Percentiles rank a stretch among this genome's conserved stretches.
Evolutionary conservation across 305 asterid genomes (phyloP).

Genomic region (Fraxinus platypoda): DNA sequence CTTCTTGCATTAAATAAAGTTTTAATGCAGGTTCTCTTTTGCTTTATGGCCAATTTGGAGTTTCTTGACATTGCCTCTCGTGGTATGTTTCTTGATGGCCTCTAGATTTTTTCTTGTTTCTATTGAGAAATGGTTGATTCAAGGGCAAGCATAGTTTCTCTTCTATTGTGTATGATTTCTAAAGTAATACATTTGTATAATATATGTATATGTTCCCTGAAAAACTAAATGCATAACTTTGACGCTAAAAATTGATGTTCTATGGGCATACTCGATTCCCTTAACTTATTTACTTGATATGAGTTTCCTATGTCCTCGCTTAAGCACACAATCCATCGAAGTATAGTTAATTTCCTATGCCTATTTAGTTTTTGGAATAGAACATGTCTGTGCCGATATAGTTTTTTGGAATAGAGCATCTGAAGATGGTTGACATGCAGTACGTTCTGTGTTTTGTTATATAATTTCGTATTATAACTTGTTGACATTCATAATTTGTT

Average conservation of each 20-base stretch:
- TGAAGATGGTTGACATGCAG: neutral
- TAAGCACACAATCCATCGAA: neutral
- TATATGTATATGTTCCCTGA: neutral
- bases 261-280: neutral
- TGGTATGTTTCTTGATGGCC: constrained; percentile 38
- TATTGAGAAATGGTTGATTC: neutral
- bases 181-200: neutral
- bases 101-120: neutral
- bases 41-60: constrained; percentile 72
- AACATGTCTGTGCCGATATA: neutral
- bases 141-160: neutral
- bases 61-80: constrained; percentile 58
- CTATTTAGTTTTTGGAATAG: neutral
- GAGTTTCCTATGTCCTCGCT: neutral
- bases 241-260: neutral
- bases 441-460: neutral
- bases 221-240: neutral
- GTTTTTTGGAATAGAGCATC: neutral
- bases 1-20: neutral
- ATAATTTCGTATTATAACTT: neutral
- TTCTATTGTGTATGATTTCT: neutral
- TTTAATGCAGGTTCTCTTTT: constrained; percentile 43
- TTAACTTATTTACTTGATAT: neutral
- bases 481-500: neutral
- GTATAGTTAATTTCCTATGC: neutral